Evolutionary conservation across 257 asterid species (phyloP).

Genomic region (Nicotiana tabacum): DNA sequence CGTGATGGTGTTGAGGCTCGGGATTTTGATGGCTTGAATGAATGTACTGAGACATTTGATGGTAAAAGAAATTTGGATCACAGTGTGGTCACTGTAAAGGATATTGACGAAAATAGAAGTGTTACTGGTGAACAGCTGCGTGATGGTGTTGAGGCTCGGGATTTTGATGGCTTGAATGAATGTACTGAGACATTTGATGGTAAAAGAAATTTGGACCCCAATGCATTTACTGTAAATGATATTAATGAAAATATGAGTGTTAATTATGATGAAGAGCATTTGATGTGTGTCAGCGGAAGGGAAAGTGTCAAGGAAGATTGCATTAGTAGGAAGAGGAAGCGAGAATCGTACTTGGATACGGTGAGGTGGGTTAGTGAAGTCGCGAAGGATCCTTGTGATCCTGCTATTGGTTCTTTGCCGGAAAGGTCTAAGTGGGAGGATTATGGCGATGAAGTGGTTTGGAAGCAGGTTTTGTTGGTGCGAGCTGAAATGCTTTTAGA

Average conservation of each 20-base stretch:
- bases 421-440: constrained; percentile 67
- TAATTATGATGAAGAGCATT: background rate
- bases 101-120: too few relatives aligned
- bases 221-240: background rate
- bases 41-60: background rate
- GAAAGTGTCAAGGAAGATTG: constrained; percentile 15
- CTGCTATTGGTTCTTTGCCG: constrained; percentile 41
- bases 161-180: background rate
- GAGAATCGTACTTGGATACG: constrained; percentile 28
- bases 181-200: background rate
- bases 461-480: constrained; percentile 66
- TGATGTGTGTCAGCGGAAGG: background rate
- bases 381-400: constrained; percentile 62
- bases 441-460: constrained; percentile 42
- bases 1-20: background rate
- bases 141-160: background rate
- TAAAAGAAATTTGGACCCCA: background rate
- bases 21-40: background rate
- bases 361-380: constrained; percentile 57
- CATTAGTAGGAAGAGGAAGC: constrained; percentile 55
- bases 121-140: background rate
- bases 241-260: background rate
- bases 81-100: too few relatives aligned
- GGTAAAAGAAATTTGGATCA: background rate
- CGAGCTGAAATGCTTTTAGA: constrained; percentile 53